Percentiles rank a stretch among this genome's conserved stretches.
Evolutionary conservation across 441 rosid genomes (phyloP).

Genomic region (Metrosideros polymorpha): DNA sequence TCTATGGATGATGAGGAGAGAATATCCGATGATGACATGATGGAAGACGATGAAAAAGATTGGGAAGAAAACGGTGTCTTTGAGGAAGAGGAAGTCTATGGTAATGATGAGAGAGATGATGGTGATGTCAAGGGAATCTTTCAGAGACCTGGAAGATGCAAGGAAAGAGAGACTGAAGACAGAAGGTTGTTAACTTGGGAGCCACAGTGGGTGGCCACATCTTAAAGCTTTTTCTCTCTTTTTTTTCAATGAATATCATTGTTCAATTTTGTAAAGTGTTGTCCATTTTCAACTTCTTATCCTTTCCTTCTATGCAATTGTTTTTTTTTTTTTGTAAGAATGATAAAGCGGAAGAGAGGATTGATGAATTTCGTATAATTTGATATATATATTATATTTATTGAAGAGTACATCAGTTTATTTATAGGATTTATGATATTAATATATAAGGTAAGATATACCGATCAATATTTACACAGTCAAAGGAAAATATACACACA

Average conservation of each 20-base stretch:
- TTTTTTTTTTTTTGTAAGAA: too few relatives aligned
- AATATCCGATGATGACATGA: background rate
- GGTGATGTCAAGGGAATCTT: background rate
- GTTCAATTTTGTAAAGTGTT: background rate
- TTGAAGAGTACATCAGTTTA: too few relatives aligned
- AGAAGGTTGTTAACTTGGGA: background rate
- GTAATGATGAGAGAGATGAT: background rate
- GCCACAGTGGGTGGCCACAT: constrained; percentile 3
- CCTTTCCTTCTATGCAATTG: background rate
- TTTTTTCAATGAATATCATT: background rate
- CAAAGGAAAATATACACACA: too few relatives aligned
- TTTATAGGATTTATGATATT: too few relatives aligned
- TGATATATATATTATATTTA: too few relatives aligned
- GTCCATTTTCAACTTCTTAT: background rate
- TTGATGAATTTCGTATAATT: too few relatives aligned
- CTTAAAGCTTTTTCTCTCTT: background rate
- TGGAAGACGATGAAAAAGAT: background rate
- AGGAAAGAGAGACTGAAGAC: background rate
- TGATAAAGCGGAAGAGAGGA: too few relatives aligned
- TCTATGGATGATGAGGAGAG: background rate
- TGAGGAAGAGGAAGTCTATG: background rate
- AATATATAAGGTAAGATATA: too few relatives aligned
- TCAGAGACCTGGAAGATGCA: background rate
- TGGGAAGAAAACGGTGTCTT: background rate
- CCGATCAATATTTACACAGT: too few relatives aligned